Evolutionary conservation across 2,329 filamentous ascomycete species (phyloP).

Genomic region (Arthrinium phaeospermum): DNA sequence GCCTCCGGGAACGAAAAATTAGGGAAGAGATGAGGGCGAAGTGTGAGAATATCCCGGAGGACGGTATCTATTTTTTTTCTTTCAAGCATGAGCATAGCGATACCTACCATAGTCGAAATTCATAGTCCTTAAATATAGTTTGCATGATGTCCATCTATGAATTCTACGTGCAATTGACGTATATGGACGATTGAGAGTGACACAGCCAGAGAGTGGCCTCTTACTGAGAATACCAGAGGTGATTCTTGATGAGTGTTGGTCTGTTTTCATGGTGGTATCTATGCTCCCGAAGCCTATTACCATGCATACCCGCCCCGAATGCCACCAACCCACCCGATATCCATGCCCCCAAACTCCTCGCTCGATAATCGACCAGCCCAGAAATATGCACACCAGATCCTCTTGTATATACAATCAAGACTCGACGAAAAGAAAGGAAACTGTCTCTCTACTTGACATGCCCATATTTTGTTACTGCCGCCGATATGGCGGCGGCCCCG

Average conservation of each 20-base stretch:
- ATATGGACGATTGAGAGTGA: not conserved
- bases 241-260: too few species aligned
- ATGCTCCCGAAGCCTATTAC: not conserved
- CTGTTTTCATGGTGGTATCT: not conserved
- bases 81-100: slow-evolving; percentile 5
- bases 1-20: too few species aligned
- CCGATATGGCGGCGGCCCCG: slow-evolving; percentile 24
- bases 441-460: not conserved
- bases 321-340: not conserved
- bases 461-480: not conserved
- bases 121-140: not conserved
- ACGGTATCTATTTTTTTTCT: not conserved
- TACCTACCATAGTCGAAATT: not conserved
- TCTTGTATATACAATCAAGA: not conserved
- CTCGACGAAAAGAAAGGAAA: not conserved
- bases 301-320: not conserved
- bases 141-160: not conserved
- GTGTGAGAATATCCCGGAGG: not conserved
- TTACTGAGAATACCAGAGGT: not conserved
- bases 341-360: not conserved
- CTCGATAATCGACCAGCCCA: not conserved
- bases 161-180: not conserved
- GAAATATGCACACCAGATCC: not conserved
- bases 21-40: too few species aligned
- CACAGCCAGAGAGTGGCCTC: not conserved